Evolutionary conservation across 129 eudicot genomes (phyloP).

Genomic region (Flaveria robusta): DNA sequence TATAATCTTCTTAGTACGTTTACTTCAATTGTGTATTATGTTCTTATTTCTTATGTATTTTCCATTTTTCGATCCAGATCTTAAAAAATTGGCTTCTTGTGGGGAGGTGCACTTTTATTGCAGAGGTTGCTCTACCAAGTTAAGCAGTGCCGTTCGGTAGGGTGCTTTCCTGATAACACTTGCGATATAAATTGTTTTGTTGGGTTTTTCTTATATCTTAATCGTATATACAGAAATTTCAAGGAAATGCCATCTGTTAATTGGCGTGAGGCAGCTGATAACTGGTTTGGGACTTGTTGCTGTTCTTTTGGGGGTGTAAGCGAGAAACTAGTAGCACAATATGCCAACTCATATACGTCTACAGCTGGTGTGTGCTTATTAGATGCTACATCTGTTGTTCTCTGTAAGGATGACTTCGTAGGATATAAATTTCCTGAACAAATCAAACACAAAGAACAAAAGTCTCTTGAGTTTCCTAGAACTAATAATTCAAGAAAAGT

Average conservation of each 20-base stretch:
- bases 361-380: constrained; percentile 61
- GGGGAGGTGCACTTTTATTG: constrained; percentile 74
- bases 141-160: constrained; percentile 65
- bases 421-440: constrained; percentile 44
- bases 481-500: constrained; percentile 5
- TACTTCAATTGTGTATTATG: neutral
- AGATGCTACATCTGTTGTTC: constrained; percentile 57
- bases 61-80: constrained; percentile 41
- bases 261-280: constrained; percentile 94
- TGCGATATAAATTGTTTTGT: neutral
- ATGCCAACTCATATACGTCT: constrained; percentile 64
- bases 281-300: constrained; percentile 97
- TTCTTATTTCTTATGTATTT: neutral
- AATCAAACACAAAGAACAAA: constrained; percentile 23
- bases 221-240: constrained; percentile 49
- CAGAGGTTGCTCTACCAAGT: constrained; percentile 72
- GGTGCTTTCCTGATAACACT: constrained; percentile 5
- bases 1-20: constrained; percentile 1
- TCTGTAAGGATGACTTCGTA: constrained; percentile 63
- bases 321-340: constrained; percentile 68
- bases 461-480: constrained; percentile 26
- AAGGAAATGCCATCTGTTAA: constrained; percentile 90
- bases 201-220: constrained; percentile 10
- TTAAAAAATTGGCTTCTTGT: constrained; percentile 53
- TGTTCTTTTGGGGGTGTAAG: constrained; percentile 89